Evolutionary conservation across 345 rosid genomes (phyloP), one percentile per base, ranked within the genome.

Genomic region (Balakata baccata): DNA sequence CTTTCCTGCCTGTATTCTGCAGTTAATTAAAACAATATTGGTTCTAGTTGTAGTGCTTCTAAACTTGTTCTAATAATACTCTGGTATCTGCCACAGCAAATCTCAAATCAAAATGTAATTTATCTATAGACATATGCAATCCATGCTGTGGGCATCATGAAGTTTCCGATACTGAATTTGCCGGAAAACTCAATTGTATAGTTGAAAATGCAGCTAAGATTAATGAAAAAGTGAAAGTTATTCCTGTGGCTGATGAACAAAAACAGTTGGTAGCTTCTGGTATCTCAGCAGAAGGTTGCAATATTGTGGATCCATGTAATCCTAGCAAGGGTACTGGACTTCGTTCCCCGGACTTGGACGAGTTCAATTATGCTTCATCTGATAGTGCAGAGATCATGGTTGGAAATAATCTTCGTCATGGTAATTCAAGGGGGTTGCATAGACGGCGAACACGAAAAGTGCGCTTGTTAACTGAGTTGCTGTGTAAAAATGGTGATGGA

Each of bases 391-490:
- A 86, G 66, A 73, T 61, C 58, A 65, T 81, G 83, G 69, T 41
- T 62, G 82, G 78, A 52, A 70, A 73, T 63, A 68, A 63, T 49
- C 71, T 73, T 45, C 68, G 62, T 73, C 76, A 43, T 64, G 84
- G 79, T 76, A 78, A 72, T 54, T 75, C 77, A 23, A 69, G 80
- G 65, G 79, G 88, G 72, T 70, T 72, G 75, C 90, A 79, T 77
- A 89, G 88, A 18, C 89, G 85, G 65, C 91, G 84, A 89, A 51
- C 84, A 64, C 86, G 86, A 52, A 95, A 91, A 81, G 78, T 88
- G 72, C 91, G 94, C 72, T 81, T 85, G 74, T 81, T 95, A 47
- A 87, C 89, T n/a, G 99, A 95, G 45, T 83, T 95, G 81, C 69
- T 92, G 82, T 75, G 84, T 77, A 78, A 81, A 75, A 74, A 68